Evolutionary conservation across 495 filamentous ascomycete genomes (phyloP), one percentile per base, ranked within the genome.

Genomic region (Trichoderma parareesei): DNA sequence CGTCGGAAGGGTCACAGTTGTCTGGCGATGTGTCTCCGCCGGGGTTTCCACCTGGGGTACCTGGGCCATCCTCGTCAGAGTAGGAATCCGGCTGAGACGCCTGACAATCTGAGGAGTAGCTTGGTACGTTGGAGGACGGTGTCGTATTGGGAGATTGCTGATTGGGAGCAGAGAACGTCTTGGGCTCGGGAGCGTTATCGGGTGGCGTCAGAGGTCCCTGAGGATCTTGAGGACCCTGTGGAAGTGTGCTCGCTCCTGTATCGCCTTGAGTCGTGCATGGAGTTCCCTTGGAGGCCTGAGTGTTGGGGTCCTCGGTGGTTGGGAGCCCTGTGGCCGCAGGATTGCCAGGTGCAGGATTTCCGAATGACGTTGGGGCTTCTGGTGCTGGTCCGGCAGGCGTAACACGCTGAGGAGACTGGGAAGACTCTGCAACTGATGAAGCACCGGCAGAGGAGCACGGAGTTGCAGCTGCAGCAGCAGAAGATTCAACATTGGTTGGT

Each of bases 361-460:
- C 53, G 9, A 57, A 35, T 16, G 49, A 27, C 9, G 27, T 57
- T 57, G 53, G 53, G 8, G 18, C 8, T 57, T 35, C 53, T 57
- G 53, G 53, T 57, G 53, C 53, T 57, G 53, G 53, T 38, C 53
- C 53, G 10, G 13, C 53, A 10, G 46, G 46, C 14, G 27, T 57
- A 10, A 57, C 37, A 10, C 20, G 6, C 53, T 57, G 53, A 57
- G 44, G 16, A 4, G 53, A 27, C 27, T 57, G 20, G 9, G 20
- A 37, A 33, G 53, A 27, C 11, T 57, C 27, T 57, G 27, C 53
- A 57, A 57, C 27, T 38, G 53, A 33, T 11, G 53, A 57, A 35
- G 27, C 53, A 38, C 13, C 53, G 33, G 49, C n/a, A 10, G 53
- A 57, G 10, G 53, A 35, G 8, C 53, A 57, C 20, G 53, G 18